These are phyloP conservation scores for Apiotrichum gamsii DNA, from an alignment of 1,284 basidiomycete genomes.

Conservation along the genomic window DNA sequence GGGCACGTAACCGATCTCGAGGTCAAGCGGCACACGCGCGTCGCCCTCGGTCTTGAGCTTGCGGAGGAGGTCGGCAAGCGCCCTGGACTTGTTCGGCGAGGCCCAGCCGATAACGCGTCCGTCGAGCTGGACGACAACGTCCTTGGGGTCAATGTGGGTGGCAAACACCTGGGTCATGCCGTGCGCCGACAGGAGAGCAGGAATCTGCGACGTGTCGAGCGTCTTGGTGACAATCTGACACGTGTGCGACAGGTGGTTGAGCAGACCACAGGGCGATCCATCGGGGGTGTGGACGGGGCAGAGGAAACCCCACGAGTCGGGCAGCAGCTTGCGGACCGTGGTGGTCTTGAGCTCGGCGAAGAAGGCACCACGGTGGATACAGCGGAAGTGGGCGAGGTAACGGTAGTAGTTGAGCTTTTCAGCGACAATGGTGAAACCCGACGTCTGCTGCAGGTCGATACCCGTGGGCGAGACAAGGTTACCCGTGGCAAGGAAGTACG, in stretches of 20 bases:
- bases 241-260: conserved; percentile 92
- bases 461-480: conserved; percentile 93
- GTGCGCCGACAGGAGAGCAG: conserved; percentile 72
- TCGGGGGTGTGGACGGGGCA: conserved; percentile 99
- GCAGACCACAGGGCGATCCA: conserved; percentile 92
- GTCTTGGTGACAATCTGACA: conserved; percentile 84
- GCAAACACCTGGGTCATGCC: conserved; percentile 93
- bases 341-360: conserved; percentile 99
- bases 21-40: conserved; percentile 78
- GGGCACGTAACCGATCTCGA: conserved; percentile 92
- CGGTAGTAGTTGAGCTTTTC: conserved; percentile 99
- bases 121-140: conserved; percentile 87
- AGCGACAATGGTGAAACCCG: conserved; percentile 96
- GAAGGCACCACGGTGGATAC: conserved; percentile 98
- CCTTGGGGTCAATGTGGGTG: conserved; percentile 64
- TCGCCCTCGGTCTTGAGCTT: conserved; percentile 92
- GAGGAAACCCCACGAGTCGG: conserved; percentile 98
- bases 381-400: conserved; percentile 97
- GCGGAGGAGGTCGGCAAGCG: conserved; percentile 76
- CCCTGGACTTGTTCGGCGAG: conserved; percentile 63
- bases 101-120: conserved; percentile 96
- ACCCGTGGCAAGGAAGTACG: conserved; percentile 96
- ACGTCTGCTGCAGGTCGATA: conserved; percentile 92
- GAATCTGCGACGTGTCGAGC: conserved; percentile 70
- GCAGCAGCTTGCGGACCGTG: conserved; percentile 90